Evolutionary conservation across 2,329 filamentous ascomycete genomes (phyloP).

Genomic region (Phoma herbarum): DNA sequence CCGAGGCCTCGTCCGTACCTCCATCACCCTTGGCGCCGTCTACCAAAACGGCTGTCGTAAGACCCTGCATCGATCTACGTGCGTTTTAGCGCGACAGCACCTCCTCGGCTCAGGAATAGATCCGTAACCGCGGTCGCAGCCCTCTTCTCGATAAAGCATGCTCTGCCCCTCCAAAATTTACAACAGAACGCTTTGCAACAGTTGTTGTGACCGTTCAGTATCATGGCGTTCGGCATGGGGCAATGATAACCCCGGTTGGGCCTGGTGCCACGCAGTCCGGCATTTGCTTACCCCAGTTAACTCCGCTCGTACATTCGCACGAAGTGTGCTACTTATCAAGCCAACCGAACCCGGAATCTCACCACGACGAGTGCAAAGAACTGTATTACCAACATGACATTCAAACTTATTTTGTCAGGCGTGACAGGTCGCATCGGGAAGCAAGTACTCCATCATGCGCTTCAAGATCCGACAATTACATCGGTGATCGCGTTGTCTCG

Average conservation of each 20-base stretch:
- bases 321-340: conserved; percentile 19
- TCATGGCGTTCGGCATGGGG: conserved; percentile 9
- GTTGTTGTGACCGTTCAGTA: not conserved
- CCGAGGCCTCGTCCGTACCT: conserved; percentile 42
- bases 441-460: conserved; percentile 22
- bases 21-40: conserved; percentile 3
- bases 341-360: conserved; percentile 9
- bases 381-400: conserved; percentile 24
- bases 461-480: conserved; percentile 22
- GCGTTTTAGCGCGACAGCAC: conserved; percentile 5
- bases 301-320: conserved; percentile 27
- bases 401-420: conserved; percentile 25
- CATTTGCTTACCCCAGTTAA: conserved; percentile 27
- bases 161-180: not conserved
- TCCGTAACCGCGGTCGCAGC: not conserved
- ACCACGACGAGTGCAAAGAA: not conserved
- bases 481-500: conserved; percentile 27
- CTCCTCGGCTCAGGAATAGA: not conserved
- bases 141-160: not conserved
- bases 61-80: conserved; percentile 13
- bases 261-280: conserved; percentile 10
- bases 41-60: conserved; percentile 9
- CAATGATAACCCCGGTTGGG: conserved; percentile 6
- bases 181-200: not conserved
- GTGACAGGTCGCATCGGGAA: conserved; percentile 24